Evolutionary conservation across 2,329 filamentous ascomycete species (phyloP).

Genomic region (Aspergillus proliferans): DNA sequence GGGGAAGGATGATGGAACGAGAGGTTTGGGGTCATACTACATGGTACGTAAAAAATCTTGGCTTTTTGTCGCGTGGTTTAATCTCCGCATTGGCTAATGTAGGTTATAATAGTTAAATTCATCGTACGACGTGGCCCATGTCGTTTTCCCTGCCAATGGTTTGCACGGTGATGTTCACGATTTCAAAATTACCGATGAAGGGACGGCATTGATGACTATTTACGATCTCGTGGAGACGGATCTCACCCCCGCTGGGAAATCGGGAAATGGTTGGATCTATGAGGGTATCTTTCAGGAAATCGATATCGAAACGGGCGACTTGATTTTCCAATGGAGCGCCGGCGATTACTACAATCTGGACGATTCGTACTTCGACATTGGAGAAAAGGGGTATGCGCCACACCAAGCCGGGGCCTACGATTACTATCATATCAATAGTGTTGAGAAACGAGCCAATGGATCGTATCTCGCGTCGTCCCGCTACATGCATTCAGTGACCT

Average conservation of each 20-base stretch:
- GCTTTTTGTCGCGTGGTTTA: neutral
- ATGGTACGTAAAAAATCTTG: slow-evolving; percentile 17
- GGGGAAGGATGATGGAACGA: slow-evolving; percentile 42
- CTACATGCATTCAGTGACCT: slow-evolving; percentile 30
- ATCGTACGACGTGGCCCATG: slow-evolving; percentile 23
- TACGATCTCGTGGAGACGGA: slow-evolving; percentile 37
- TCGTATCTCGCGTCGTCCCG: slow-evolving; percentile 40
- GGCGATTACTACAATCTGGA: slow-evolving; percentile 32
- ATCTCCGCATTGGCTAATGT: neutral
- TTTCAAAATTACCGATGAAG: slow-evolving; percentile 36
- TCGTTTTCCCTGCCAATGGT: slow-evolving; percentile 15
- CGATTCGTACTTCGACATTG: slow-evolving; percentile 15
- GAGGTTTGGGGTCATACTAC: slow-evolving; percentile 31
- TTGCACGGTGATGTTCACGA: slow-evolving; percentile 38
- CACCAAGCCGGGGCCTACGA: slow-evolving; percentile 42
- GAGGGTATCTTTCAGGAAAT: slow-evolving; percentile 43
- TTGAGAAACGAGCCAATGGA: slow-evolving; percentile 44
- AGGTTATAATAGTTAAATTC: slow-evolving; percentile 17
- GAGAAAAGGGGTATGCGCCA: slow-evolving; percentile 11
- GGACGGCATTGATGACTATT: slow-evolving; percentile 37
- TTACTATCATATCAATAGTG: slow-evolving; percentile 51
- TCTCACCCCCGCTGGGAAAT: slow-evolving; percentile 34
- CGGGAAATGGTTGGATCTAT: slow-evolving; percentile 34
- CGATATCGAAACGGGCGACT: slow-evolving; percentile 36
- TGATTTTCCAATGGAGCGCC: slow-evolving; percentile 43